phyloP scores from a whole-genome alignment of 345 rosid species.

The Cardiospermum halicacabum region DNA sequence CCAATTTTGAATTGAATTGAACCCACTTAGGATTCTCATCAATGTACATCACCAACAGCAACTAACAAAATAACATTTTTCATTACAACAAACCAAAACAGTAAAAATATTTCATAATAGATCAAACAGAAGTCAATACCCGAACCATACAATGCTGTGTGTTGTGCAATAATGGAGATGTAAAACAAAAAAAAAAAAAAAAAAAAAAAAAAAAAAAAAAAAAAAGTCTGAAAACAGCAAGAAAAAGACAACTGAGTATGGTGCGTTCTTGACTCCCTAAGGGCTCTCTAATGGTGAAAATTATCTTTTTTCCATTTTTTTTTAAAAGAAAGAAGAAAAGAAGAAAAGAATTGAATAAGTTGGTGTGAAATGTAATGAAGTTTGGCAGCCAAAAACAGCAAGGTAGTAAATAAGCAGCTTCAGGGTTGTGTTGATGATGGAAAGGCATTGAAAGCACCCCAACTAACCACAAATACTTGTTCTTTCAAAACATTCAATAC shows the following conservation, averaged over 20 bases:
- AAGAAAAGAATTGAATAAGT: constrained; percentile 10
- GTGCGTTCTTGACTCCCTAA: constrained; percentile 97
- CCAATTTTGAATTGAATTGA: too few species aligned
- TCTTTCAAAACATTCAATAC: constrained; percentile 36
- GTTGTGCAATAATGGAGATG: background rate
- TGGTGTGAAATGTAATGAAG: constrained; percentile 37
- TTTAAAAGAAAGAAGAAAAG: constrained; percentile 6
- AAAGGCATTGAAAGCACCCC: constrained; percentile 47
- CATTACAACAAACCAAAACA: constrained; percentile 2
- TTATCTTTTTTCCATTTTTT: too few species aligned
- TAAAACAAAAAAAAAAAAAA: constrained; percentile 2
- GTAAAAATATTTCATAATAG: background rate
- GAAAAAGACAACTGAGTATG: constrained; percentile 41
- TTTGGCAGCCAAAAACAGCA: constrained; percentile 31
- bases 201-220: background rate
- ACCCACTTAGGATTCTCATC: too few species aligned
- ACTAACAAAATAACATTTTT: too few species aligned
- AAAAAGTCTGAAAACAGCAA: constrained; percentile 6
- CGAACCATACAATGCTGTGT: constrained; percentile 64
- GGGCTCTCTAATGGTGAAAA: too few species aligned
- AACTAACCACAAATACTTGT: constrained; percentile 40
- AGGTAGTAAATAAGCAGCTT: constrained; percentile 33
- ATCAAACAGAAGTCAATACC: constrained; percentile 82
- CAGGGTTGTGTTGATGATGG: constrained; percentile 28
- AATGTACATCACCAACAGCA: too few species aligned